These are phyloP conservation scores for Colletotrichum sp. DNA, from an alignment of 2,329 filamentous ascomycete genomes.

Conservation along the genomic window DNA sequence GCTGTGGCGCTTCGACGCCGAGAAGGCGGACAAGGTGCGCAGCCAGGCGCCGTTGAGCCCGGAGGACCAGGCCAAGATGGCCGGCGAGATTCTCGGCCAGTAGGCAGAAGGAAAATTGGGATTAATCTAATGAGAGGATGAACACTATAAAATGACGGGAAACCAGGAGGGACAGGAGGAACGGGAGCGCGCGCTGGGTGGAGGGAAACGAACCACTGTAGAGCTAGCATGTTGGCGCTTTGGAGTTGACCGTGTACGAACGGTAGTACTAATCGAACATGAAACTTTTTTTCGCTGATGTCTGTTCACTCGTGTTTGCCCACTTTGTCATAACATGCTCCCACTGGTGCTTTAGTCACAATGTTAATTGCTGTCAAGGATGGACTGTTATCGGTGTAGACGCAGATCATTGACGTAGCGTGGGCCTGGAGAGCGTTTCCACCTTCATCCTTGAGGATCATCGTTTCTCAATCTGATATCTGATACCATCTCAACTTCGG, in stretches of 20 bases:
- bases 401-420: not conserved
- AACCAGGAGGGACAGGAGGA: not conserved
- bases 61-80: slow-evolving; percentile 61
- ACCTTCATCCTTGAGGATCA: not conserved
- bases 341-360: too few relatives aligned
- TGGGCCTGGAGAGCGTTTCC: not conserved
- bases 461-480: not conserved
- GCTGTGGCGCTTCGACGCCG: slow-evolving; percentile 63
- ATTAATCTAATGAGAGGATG: not conserved
- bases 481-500: not conserved
- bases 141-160: not conserved
- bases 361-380: too few relatives aligned
- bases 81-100: slow-evolving; percentile 39
- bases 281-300: not conserved
- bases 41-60: slow-evolving; percentile 53
- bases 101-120: not conserved
- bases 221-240: slow-evolving; percentile 15
- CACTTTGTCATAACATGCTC: too few relatives aligned
- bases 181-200: not conserved
- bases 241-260: not conserved
- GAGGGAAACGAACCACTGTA: not conserved
- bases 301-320: too few relatives aligned
- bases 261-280: not conserved
- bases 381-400: not conserved
- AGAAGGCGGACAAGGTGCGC: slow-evolving; percentile 65